Evolutionary conservation across 2,329 filamentous ascomycete genomes (phyloP).

Genomic region (Nemania bipapillata): DNA sequence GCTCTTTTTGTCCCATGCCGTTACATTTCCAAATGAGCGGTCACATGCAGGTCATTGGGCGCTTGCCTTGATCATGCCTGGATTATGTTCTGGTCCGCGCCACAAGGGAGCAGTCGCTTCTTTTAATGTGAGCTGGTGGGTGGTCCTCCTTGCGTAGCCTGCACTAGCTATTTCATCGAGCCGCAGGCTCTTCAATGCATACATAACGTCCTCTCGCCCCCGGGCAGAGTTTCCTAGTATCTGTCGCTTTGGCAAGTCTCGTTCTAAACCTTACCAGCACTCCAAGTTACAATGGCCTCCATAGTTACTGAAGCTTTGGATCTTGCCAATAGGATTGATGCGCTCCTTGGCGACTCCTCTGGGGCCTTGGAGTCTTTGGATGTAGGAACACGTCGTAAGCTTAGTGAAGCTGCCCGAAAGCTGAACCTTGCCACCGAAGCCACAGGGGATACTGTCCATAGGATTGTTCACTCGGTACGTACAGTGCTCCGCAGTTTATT

Average conservation of each 20-base stretch:
- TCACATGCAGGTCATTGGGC: no score
- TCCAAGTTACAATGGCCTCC: background rate
- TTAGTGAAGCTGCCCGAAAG: constrained; percentile 6
- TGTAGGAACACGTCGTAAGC: background rate
- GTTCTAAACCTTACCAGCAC: background rate
- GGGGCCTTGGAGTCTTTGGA: background rate
- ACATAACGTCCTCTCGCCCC: no score
- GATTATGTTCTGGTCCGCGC: no score
- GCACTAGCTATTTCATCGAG: no score
- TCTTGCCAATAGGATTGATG: background rate
- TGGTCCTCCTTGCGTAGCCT: no score
- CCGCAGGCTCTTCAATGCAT: no score
- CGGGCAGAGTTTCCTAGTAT: background rate
- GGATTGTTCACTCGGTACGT: background rate
- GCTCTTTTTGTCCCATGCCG: no score
- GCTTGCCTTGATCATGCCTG: no score
- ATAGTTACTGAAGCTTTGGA: constrained; percentile 4
- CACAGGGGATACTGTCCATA: constrained; percentile 1
- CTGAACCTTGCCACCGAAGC: constrained; percentile 1
- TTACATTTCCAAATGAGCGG: no score
- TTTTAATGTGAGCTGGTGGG: no score
- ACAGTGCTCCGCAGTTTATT: background rate
- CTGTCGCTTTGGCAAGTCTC: background rate
- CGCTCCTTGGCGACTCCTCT: background rate
- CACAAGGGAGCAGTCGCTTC: no score